Evolutionary conservation across 2,329 filamentous ascomycete species (phyloP), one percentile per base, ranked within the genome.

Genomic region (Penicillium italicum): DNA sequence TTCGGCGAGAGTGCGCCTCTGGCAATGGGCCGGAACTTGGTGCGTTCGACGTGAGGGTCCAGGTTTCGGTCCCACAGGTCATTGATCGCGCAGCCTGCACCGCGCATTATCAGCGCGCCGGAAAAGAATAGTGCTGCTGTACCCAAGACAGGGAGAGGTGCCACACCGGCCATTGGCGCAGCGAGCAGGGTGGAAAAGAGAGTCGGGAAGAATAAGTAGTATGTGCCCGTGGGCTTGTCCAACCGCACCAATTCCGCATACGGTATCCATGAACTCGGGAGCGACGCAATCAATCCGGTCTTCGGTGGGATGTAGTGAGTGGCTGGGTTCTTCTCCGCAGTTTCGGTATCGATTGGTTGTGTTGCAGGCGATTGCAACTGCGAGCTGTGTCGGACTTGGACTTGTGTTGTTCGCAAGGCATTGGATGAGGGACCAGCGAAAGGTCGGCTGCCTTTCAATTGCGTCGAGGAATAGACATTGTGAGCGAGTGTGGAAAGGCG

Each of bases 241-340:
- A 84, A 69, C 16, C 81, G 80, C 50, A 81, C 74, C 14, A 83
- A 71, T 62, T 84, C 76, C 24, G 76, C 79, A 61, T 82, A 84
- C 3, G 81, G 81, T 36, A 83, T 74, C 79, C 80, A 82, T 62
- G 77, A 74, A 7, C 61, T 63, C 1, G 80, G 80, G 10, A 83
- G 63, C 38, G 65, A 70, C 12, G 77, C 76, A 46, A 81, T 61
- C 18, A 81, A 47, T 6, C 79, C 79, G 2, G 67, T 77, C 18
- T 69, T 74, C 1, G 79, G 79, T 12, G 75, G 74, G n/a, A 64
- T 69, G 62, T 81, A 80, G 54, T 69, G 70, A 38, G 66, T 62
- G 14, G 60, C 59, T 9, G 64, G 62, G 14, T 60, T 62, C 36
- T 49, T 44, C 50, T 56, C 52, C 38, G 53, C 31, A 26, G n/a